phyloP scores from a whole-genome alignment of 1,139 yeast species.

The Saccharomyces hybrid region DNA sequence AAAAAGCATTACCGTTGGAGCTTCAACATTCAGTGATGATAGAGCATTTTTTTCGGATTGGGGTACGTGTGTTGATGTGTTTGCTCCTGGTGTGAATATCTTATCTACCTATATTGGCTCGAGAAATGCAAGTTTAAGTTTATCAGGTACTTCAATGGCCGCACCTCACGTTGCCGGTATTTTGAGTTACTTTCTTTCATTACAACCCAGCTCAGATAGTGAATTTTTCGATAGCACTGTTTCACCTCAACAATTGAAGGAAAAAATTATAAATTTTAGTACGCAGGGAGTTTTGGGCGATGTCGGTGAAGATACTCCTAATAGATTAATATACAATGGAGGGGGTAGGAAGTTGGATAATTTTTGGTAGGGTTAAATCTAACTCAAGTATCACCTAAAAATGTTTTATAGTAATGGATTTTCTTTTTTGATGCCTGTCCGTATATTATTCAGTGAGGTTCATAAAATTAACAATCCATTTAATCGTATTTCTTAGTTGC shows the following conservation, averaged over 20 bases:
- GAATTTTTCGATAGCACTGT: conserved; percentile 55
- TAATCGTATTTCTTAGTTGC: too few species aligned
- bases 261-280: conserved; percentile 74
- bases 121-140: conserved; percentile 71
- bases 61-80: conserved; percentile 78
- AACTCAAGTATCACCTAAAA: neutral
- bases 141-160: conserved; percentile 99
- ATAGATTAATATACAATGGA: conserved; percentile 85
- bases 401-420: too few species aligned
- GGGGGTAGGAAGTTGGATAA: conserved; percentile 72
- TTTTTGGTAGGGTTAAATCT: conserved; percentile 46
- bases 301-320: conserved; percentile 78
- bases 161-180: conserved; percentile 95
- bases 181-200: conserved; percentile 77
- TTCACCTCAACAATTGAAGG: conserved; percentile 85
- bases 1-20: conserved; percentile 74
- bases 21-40: conserved; percentile 64
- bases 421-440: too few species aligned
- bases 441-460: too few species aligned
- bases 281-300: conserved; percentile 61
- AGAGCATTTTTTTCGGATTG: conserved; percentile 77
- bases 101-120: conserved; percentile 84
- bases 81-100: conserved; percentile 78
- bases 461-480: too few species aligned
- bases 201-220: conserved; percentile 79